phyloP scores from a whole-genome alignment of 148 eudicot genomes.

The Arctostaphylos glauca region DNA sequence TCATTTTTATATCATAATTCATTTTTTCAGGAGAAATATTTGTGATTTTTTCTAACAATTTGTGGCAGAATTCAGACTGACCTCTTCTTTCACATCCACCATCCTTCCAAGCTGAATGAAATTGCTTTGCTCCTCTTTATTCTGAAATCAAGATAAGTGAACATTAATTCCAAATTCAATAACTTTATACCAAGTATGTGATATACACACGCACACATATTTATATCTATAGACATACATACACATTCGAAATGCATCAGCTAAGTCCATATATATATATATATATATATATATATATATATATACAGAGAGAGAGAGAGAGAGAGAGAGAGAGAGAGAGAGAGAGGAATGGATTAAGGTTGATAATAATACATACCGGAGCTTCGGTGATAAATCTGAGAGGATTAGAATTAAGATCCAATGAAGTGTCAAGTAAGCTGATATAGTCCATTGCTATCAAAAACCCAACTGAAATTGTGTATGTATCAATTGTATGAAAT shows the following conservation, averaged over 20 bases:
- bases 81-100: constrained; percentile 33
- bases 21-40: too few relatives aligned
- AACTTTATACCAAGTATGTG: neutral
- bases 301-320: too few relatives aligned
- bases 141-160: constrained; percentile 20
- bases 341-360: neutral
- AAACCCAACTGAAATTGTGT: neutral
- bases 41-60: neutral
- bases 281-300: too few relatives aligned
- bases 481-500: neutral
- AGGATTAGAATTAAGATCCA: constrained; percentile 54
- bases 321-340: too few relatives aligned
- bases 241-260: too few relatives aligned
- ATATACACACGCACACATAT: neutral
- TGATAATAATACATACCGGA: constrained; percentile 21
- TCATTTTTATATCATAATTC: too few relatives aligned
- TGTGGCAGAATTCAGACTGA: neutral
- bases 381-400: constrained; percentile 44
- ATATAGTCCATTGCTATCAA: constrained; percentile 53
- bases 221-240: too few relatives aligned
- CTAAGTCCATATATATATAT: too few relatives aligned
- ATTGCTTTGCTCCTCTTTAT: constrained; percentile 32
- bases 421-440: constrained; percentile 57
- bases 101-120: constrained; percentile 42
- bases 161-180: neutral